Base-by-base conservation (phyloP, 2,329 filamentous ascomycete species). In the Metarhizium guizhouense region DNA sequence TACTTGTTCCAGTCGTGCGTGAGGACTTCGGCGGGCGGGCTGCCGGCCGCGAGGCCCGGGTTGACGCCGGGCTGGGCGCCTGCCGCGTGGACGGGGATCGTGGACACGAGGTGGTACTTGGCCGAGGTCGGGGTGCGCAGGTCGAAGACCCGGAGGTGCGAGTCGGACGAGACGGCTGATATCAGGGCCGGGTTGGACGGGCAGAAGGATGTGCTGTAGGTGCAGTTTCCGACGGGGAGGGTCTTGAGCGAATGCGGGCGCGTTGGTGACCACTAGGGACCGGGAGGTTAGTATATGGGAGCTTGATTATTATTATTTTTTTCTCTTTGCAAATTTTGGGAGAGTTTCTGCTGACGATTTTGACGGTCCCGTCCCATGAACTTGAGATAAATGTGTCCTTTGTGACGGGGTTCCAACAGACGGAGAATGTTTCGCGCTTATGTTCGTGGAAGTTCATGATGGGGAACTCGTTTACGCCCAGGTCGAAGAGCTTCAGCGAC, bases 1-100 rank as follows among this genome's bases (percentile, higher is more conserved):
- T 99, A 99, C 72, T 99, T 99, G 75, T 99, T 99, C 94, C 94
- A 99, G 71, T 99, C 94, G 72, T 97, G 94, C 0, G 92, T 96
- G 36, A 99, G 80, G 42, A 90, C 84, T 75, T 99, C 94, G 10
- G 84, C 80, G 0, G 91, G 90, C n/a, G 83, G 76, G 36, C 69
- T 72, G 38, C 73, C 67, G 72, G 74, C 52, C 65, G 69, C 57
- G 61, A 67, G 32, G 60, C 62, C 53, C 63, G 66, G 16, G 32
- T 65, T 63, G 13, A 62, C 59, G 60, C 64, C 62, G 11, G 74
- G 73, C 11, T 76, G 72, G 16, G 82, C 77, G 0, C 81, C 79
- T 3, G 83, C 78, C 3, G 83, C 82, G 71, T 96, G 91, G 49
- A 95, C 92, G 1, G 92, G 89, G 54, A 97, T 87, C 61, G 87